Conservation (phyloP, 2,329 filamentous ascomycete genomes). For the Ascochyta rabiei region DNA sequence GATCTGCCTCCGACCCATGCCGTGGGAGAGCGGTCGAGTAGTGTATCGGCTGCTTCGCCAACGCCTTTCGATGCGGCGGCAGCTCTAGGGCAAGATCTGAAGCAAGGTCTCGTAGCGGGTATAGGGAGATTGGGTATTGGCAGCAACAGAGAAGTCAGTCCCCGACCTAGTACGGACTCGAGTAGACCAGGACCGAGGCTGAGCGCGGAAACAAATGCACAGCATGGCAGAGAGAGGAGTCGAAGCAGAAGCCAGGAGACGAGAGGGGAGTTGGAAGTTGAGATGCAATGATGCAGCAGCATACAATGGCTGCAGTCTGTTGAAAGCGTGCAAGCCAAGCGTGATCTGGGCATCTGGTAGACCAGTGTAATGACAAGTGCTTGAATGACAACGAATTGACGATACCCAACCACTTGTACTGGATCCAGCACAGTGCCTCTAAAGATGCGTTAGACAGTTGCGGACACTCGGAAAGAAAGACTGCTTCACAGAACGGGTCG, state of each 20-base stretch:
- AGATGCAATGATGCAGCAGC: conserved; percentile 37
- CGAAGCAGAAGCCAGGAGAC: conserved; percentile 29
- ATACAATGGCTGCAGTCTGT: not conserved
- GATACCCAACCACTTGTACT: too few relatives aligned
- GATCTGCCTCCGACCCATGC: conserved; percentile 35
- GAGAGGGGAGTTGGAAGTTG: conserved; percentile 41
- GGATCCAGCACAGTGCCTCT: too few relatives aligned
- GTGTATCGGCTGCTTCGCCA: conserved; percentile 12
- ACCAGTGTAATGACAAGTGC: too few relatives aligned
- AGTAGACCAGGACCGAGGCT: conserved; percentile 5
- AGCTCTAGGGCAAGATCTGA: conserved; percentile 36
- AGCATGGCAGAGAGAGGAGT: conserved; percentile 21
- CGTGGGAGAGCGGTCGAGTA: conserved; percentile 19
- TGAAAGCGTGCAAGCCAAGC: too few relatives aligned
- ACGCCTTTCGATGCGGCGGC: conserved; percentile 37
- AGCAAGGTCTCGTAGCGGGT: conserved; percentile 38
- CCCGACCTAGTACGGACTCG: conserved; percentile 13
- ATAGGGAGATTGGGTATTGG: conserved; percentile 40
- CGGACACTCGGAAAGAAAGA: too few relatives aligned
- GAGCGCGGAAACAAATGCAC: conserved; percentile 18
- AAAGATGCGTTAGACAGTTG: too few relatives aligned
- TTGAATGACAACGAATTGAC: too few relatives aligned
- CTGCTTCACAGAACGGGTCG: too few relatives aligned
- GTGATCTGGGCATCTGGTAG: too few relatives aligned
- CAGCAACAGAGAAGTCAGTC: conserved; percentile 24